These are phyloP conservation scores for Eurotiales sp. DNA, from an alignment of 2,329 filamentous ascomycete species.

Conservation along the genomic window DNA sequence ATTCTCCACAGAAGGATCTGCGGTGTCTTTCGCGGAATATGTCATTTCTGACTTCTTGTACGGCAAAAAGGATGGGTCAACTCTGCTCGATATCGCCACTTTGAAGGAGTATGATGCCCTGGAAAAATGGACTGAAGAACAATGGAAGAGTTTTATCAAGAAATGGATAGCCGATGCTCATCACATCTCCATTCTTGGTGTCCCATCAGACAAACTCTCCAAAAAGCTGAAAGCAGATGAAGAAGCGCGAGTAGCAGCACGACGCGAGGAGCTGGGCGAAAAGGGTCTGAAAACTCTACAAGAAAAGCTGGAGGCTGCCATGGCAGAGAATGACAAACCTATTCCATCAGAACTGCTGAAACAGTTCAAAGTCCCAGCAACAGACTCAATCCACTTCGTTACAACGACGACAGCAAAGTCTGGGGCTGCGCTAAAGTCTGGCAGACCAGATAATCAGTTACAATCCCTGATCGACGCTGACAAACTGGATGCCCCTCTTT, in stretches of 20 bases:
- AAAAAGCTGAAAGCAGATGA: conserved; percentile 79
- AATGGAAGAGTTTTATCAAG: conserved; percentile 79
- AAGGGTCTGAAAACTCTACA: conserved; percentile 73
- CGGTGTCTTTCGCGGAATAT: conserved; percentile 75
- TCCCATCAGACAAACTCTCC: conserved; percentile 75
- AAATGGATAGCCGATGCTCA: conserved; percentile 82
- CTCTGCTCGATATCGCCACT: conserved; percentile 56
- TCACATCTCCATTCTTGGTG: conserved; percentile 83
- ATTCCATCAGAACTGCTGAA: conserved; percentile 81
- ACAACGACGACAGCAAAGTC: conserved; percentile 79
- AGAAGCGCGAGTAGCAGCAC: conserved; percentile 69
- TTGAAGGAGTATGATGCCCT: conserved; percentile 61
- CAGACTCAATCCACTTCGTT: conserved; percentile 93
- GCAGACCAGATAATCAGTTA: conserved; percentile 62
- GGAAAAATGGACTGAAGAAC: conserved; percentile 72
- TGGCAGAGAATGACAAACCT: conserved; percentile 80
- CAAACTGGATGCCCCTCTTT: conserved; percentile 64
- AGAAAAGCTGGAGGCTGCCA: conserved; percentile 74
- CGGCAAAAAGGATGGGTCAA: conserved; percentile 78
- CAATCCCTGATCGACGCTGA: conserved; percentile 74
- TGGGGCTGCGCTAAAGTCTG: conserved; percentile 70
- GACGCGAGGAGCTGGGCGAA: conserved; percentile 75
- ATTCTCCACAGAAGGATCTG: conserved; percentile 75
- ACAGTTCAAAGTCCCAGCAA: conserved; percentile 74
- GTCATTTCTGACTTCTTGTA: conserved; percentile 93